Conservation (phyloP, 2,329 filamentous ascomycete genomes). For the Fusarium sp. region DNA sequence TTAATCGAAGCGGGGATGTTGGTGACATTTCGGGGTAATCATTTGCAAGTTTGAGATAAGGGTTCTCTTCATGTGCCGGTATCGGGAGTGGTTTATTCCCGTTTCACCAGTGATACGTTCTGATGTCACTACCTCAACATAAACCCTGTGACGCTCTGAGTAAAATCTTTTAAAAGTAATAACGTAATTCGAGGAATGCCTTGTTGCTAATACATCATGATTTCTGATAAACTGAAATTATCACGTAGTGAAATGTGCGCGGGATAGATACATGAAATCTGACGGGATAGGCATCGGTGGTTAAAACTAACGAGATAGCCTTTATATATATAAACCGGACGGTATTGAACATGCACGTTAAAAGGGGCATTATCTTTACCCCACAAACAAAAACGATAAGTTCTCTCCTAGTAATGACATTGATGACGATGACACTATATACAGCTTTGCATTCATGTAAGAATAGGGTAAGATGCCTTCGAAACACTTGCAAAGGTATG, state of each 20-base stretch:
- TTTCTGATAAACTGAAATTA: neutral
- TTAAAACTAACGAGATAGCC: too few relatives aligned
- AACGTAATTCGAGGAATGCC: neutral
- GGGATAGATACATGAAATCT: neutral
- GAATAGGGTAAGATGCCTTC: neutral
- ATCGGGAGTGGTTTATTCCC: constrained; percentile 26
- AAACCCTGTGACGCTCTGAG: neutral
- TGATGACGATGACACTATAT: neutral
- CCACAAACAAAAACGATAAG: neutral
- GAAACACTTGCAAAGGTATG: neutral
- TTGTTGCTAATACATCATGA: neutral
- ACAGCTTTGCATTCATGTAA: neutral
- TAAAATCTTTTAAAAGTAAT: neutral
- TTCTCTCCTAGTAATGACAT: too few relatives aligned
- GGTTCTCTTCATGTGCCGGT: constrained; percentile 23
- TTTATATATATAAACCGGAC: neutral
- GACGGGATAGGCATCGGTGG: too few relatives aligned
- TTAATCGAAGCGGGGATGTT: constrained; percentile 35
- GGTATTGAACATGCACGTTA: neutral
- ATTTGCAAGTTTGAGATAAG: constrained; percentile 31
- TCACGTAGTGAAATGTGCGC: neutral
- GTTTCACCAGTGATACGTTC: neutral
- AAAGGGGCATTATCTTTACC: neutral
- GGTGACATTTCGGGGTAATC: constrained; percentile 28
- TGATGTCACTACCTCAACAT: neutral